A percentile compares a stretch with the other conserved stretches of the same genome.
phyloP scores from a whole-genome alignment of 176 grass and related monocot species.

The Leersia perrieri region DNA sequence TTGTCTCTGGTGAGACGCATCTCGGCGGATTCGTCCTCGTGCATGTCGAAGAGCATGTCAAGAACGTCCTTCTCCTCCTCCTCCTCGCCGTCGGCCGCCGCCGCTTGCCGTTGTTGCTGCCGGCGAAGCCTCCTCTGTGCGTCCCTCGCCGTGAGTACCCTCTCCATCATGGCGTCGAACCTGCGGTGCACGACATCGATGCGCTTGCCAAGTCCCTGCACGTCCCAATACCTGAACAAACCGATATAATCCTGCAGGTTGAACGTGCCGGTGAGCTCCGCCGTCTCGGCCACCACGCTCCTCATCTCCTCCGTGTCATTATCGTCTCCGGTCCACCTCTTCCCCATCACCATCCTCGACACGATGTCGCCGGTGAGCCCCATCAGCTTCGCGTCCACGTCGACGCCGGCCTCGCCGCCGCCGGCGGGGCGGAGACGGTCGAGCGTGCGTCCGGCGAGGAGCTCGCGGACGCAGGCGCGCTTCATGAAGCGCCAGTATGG shows the following conservation, averaged over 20 bases:
- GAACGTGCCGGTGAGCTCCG: conserved; percentile 54
- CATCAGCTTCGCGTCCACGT: conserved; percentile 48
- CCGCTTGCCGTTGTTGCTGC: neutral
- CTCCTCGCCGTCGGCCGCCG: neutral
- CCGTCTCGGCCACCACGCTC: conserved; percentile 38
- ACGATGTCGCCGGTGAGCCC: conserved; percentile 56
- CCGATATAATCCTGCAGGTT: conserved; percentile 68
- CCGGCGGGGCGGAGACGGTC: conserved; percentile 55
- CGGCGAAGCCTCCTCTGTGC: neutral
- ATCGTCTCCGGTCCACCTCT: conserved; percentile 44
- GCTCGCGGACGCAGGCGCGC: conserved; percentile 65
- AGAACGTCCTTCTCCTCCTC: conserved; percentile 33
- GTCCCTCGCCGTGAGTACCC: conserved; percentile 41
- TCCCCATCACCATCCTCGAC: conserved; percentile 57
- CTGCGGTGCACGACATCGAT: conserved; percentile 39
- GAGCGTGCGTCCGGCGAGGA: conserved; percentile 59
- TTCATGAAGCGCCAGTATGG: conserved; percentile 84
- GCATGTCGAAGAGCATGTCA: conserved; percentile 58
- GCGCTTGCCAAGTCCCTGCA: conserved; percentile 59
- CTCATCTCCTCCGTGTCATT: conserved; percentile 48
- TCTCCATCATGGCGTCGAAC: conserved; percentile 67
- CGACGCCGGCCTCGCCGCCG: conserved; percentile 47
- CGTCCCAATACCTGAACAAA: conserved; percentile 53
- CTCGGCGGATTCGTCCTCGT: conserved; percentile 44
- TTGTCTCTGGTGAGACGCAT: conserved; percentile 49